Conservation (phyloP, 2,329 filamentous ascomycete genomes). For the Penicillium rolfsii region DNA sequence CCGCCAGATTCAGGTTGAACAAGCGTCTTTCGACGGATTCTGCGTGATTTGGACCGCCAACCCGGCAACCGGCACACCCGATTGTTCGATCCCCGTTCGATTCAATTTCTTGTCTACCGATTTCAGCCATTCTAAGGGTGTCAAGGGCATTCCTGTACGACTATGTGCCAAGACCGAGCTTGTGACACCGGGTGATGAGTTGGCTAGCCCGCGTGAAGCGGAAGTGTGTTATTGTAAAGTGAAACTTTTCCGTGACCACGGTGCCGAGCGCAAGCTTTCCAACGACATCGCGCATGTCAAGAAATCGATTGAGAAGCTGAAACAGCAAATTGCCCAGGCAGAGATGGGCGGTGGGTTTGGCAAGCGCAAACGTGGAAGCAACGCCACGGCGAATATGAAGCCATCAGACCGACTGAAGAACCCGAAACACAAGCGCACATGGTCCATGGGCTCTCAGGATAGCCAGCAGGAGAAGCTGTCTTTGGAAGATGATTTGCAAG, state of each 20-base stretch:
- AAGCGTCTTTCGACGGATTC: constrained; percentile 89
- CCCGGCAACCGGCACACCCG: constrained; percentile 63
- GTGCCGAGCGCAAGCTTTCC: constrained; percentile 89
- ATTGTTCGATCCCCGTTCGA: constrained; percentile 85
- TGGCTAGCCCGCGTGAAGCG: constrained; percentile 40
- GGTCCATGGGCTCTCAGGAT: constrained; percentile 81
- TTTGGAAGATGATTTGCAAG: constrained; percentile 50
- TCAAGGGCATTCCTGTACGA: constrained; percentile 94
- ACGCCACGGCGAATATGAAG: constrained; percentile 54
- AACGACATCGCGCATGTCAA: constrained; percentile 95
- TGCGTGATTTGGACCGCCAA: constrained; percentile 85
- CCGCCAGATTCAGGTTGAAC: constrained; percentile 69
- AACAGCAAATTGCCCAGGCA: constrained; percentile 84
- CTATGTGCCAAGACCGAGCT: constrained; percentile 88
- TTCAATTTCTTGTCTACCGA: constrained; percentile 99
- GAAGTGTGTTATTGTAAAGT: constrained; percentile 96
- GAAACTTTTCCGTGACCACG: constrained; percentile 94
- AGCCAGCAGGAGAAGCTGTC: constrained; percentile 49
- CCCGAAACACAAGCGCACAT: constrained; percentile 87
- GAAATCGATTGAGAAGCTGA: constrained; percentile 94
- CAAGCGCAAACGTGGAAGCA: constrained; percentile 62
- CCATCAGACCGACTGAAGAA: constrained; percentile 69
- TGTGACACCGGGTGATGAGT: constrained; percentile 56
- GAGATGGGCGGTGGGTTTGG: constrained; percentile 64
- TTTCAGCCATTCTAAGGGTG: constrained; percentile 97